Conservation (phyloP, 768 basidiomycete species). For the Phlegmacium glaucopus region DNA sequence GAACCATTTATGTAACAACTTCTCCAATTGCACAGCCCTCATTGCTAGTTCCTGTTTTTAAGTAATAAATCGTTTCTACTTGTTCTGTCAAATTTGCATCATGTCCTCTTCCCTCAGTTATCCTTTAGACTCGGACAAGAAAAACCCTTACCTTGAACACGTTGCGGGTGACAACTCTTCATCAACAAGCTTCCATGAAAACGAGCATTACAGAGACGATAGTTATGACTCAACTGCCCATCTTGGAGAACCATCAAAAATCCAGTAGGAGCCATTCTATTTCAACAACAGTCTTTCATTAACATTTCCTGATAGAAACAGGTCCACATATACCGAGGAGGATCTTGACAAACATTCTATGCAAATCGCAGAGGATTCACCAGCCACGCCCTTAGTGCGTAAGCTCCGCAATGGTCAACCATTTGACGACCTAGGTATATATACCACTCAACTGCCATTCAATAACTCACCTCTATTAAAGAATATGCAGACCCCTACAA, state of each 20-base stretch:
- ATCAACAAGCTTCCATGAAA: background rate
- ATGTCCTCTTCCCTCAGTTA: no score
- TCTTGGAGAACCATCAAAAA: background rate
- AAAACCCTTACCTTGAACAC: background rate
- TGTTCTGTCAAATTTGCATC: no score
- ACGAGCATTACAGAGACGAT: background rate
- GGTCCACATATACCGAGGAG: slow-evolving; percentile 10
- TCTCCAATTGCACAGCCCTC: no score
- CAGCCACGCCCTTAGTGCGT: slow-evolving; percentile 40
- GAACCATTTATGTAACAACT: no score
- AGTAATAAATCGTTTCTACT: no score
- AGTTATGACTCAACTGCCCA: slow-evolving; percentile 10
- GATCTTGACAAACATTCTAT: slow-evolving; percentile 8
- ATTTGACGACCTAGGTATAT: slow-evolving; percentile 56
- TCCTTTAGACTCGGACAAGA: no score
- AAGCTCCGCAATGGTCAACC: slow-evolving; percentile 40
- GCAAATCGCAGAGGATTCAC: slow-evolving; percentile 23
- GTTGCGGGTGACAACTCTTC: background rate
- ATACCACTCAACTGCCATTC: background rate
- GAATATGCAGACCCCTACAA: slow-evolving; percentile 61
- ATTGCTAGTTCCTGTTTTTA: no score
- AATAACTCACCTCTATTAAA: slow-evolving; percentile 21
- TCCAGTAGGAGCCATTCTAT: slow-evolving; percentile 2
- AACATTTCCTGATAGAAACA: slow-evolving; percentile 1
- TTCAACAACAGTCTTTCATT: slow-evolving; percentile 1